phyloP scores from a whole-genome alignment of 768 basidiomycete genomes.

The Amyloporia xantha region DNA sequence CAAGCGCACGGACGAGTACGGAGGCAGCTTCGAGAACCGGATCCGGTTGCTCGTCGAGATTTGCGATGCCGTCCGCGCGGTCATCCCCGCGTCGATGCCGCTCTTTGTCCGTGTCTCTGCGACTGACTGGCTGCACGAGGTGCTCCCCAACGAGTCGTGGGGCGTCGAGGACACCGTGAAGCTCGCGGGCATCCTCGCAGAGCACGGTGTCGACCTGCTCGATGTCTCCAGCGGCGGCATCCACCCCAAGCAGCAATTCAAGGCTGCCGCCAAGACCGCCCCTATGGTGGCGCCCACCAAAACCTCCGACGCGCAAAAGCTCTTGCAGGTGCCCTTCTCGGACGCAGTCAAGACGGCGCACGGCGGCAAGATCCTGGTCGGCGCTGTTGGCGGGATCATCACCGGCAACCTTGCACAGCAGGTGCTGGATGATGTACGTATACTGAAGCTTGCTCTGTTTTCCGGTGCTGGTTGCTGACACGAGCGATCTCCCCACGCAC shows the following conservation, averaged over 20 bases:
- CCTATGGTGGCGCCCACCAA: constrained; percentile 47
- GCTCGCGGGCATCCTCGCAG: constrained; percentile 50
- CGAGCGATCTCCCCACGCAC: not conserved
- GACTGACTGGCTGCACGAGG: constrained; percentile 64
- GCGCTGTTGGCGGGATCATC: constrained; percentile 51
- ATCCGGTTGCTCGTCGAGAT: constrained; percentile 33
- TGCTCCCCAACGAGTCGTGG: constrained; percentile 59
- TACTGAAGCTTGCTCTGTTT: not conserved
- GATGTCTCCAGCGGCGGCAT: constrained; percentile 69
- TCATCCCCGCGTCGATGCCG: constrained; percentile 56
- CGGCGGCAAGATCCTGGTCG: constrained; percentile 37
- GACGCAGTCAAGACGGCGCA: constrained; percentile 35
- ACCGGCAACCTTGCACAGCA: constrained; percentile 47
- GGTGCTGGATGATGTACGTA: constrained; percentile 38
- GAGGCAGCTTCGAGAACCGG: constrained; percentile 43
- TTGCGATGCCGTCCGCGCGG: constrained; percentile 36
- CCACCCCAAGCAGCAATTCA: constrained; percentile 34
- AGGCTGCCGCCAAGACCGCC: constrained; percentile 54
- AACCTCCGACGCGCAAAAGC: constrained; percentile 30
- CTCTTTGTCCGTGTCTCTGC: constrained; percentile 69
- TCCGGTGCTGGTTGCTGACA: not conserved
- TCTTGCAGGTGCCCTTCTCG: constrained; percentile 10
- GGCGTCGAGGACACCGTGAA: constrained; percentile 58
- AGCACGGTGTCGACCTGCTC: constrained; percentile 66
- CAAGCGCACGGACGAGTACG: constrained; percentile 41